Conservation (phyloP, 1,284 basidiomycete species). For the Sphaerobolus stellatus region DNA sequence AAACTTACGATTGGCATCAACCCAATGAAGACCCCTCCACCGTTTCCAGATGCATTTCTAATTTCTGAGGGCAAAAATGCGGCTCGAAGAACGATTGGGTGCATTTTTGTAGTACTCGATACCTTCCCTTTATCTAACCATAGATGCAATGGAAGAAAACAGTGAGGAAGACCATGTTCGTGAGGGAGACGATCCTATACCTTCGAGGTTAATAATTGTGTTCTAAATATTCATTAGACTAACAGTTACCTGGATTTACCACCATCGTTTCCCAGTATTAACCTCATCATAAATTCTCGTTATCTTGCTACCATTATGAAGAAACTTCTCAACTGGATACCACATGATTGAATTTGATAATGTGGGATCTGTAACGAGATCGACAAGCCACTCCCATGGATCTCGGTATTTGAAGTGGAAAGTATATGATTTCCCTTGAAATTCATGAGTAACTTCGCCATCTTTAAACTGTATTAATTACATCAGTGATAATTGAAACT, state of each 20-base stretch:
- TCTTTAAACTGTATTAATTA: neutral
- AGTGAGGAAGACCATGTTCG: slow-evolving; percentile 18
- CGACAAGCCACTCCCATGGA: neutral
- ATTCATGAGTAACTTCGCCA: neutral
- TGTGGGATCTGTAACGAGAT: neutral
- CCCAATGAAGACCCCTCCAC: slow-evolving; percentile 21
- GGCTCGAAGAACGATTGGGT: slow-evolving; percentile 28
- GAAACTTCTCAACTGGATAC: neutral
- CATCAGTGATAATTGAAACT: neutral
- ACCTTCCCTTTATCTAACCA: slow-evolving; percentile 34
- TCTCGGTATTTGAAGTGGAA: neutral
- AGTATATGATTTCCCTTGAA: neutral
- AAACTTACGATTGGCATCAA: slow-evolving; percentile 24
- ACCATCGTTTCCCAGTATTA: slow-evolving; percentile 27
- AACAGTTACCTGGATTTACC: slow-evolving; percentile 22
- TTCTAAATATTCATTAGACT: neutral
- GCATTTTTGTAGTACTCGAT: slow-evolving; percentile 26
- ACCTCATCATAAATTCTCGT: slow-evolving; percentile 25
- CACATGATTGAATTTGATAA: neutral
- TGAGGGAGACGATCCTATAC: slow-evolving; percentile 10
- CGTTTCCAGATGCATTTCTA: slow-evolving; percentile 33
- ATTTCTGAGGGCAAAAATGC: slow-evolving; percentile 26
- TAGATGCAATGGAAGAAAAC: slow-evolving; percentile 28
- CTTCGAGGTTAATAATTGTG: neutral
- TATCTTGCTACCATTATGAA: neutral